Evolutionary conservation across 768 basidiomycete species (phyloP).

Genomic region (Chalciporus sphaerocephalus): DNA sequence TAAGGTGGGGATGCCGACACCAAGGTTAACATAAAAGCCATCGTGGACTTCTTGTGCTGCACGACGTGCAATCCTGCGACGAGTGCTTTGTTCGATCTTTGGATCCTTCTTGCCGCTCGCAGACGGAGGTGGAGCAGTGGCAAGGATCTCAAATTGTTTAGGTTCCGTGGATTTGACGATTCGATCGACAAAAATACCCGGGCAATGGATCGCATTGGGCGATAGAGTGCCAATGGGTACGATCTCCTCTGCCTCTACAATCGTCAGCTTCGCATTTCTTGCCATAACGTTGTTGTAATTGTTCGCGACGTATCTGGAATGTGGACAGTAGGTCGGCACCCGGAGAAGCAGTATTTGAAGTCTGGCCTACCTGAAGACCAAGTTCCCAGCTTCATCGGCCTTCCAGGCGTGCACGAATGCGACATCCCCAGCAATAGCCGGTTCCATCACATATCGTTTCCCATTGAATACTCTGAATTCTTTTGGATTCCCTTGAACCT

Average conservation of each 20-base stretch:
- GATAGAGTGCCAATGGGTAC: conserved; percentile 79
- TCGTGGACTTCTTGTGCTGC: conserved; percentile 88
- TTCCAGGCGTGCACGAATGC: conserved; percentile 91
- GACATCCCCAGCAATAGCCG: conserved; percentile 73
- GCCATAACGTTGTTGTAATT: conserved; percentile 89
- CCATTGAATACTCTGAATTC: conserved; percentile 74
- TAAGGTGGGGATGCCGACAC: conserved; percentile 89
- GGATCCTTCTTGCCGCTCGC: too few species aligned
- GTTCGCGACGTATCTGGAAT: conserved; percentile 70
- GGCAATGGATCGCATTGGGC: conserved; percentile 77
- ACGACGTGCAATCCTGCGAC: conserved; percentile 76
- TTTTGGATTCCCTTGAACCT: conserved; percentile 70
- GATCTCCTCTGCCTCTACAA: conserved; percentile 91
- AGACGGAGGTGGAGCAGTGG: conserved; percentile 46
- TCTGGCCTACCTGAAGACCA: conserved; percentile 68
- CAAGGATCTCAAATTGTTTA: conserved; percentile 71
- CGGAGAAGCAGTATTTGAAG: too few species aligned
- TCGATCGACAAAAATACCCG: conserved; percentile 85
- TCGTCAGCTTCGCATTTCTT: conserved; percentile 82
- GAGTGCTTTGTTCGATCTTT: too few species aligned
- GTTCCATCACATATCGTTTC: conserved; percentile 77
- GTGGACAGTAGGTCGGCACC: conserved; percentile 2
- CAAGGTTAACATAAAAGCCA: conserved; percentile 84
- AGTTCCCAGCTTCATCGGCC: conserved; percentile 87
- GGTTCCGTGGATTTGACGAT: conserved; percentile 74